Evolutionary conservation across 345 rosid genomes (phyloP), one percentile per base, ranked within the genome.

Genomic region (Salix udensis): DNA sequence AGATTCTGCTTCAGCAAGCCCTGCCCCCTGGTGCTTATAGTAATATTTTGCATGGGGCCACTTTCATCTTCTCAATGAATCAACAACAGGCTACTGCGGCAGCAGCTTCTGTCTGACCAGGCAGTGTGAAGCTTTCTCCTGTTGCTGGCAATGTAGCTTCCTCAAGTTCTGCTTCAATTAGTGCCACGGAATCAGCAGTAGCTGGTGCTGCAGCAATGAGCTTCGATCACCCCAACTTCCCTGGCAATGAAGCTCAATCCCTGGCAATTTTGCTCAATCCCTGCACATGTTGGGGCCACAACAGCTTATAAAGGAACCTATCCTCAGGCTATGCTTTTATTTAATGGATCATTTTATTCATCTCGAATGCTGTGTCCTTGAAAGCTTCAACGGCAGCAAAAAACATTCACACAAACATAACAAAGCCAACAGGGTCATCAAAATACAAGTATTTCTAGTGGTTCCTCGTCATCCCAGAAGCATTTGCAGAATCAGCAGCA

Each of bases 201-300:
- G 86, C 90, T 71, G 87, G 91, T 26, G 84, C 89, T 60, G 75
- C 93, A 16, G 88, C 94, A 30, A 85, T 94, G 96, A 89, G 92
- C 85, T 94, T 92, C 83, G 91, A 86, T 81, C 94, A 92, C 82
- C 88, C 97, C 1, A 91, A 82, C 79, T 85, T 93, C 83, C 89
- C 94, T 0, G 95, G 97, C 99, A 10, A 86, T 94, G 99, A 96
- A 79, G 86, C 97, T 34, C 99, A 89, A 75, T 93, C 83, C 89
- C 94, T 0, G 95, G 97, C 99, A 10, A 86, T 94, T 71, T 74
- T 96, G 85, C 98, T 89, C 97, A 14, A 87, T 93, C 64, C 93
- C 98, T 24, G 85, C 97, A 11, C 99, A 92, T 86, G 92, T 96
- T 37, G 95, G 89, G 36, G 82, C 95, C 40, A 83, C 87, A 0